A percentile compares a stretch with the other conserved stretches of the same genome.
Conservation (phyloP, 176 grass and related monocot species). For the Canna indica region DNA sequence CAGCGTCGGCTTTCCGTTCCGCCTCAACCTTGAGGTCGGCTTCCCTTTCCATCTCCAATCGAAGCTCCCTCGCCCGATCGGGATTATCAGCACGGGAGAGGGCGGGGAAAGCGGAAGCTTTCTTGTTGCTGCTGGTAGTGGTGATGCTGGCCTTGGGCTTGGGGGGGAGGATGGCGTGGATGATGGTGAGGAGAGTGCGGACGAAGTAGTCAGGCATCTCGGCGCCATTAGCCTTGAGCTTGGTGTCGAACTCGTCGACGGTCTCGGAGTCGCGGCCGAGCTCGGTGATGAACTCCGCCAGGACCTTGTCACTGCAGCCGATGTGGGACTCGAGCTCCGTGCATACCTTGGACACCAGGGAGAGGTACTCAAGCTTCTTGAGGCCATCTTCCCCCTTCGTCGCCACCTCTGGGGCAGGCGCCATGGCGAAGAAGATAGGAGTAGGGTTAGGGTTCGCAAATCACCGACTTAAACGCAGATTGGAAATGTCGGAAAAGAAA, state of each 20-base stretch:
- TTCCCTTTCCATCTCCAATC: constrained; percentile 65
- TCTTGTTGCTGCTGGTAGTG: constrained; percentile 5
- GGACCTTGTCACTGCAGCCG: constrained; percentile 65
- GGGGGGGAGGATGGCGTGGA: constrained; percentile 78
- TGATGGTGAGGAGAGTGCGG: constrained; percentile 67
- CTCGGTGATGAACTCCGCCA: constrained; percentile 76
- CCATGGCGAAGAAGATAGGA: not conserved
- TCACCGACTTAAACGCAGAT: too few relatives aligned
- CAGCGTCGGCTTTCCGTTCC: constrained; percentile 10
- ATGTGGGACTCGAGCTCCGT: constrained; percentile 67
- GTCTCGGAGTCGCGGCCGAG: constrained; percentile 41
- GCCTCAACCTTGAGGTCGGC: constrained; percentile 17
- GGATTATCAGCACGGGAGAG: constrained; percentile 55
- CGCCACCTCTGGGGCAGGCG: constrained; percentile 16
- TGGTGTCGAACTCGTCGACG: constrained; percentile 46
- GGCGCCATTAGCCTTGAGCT: constrained; percentile 53
- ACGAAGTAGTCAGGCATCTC: constrained; percentile 76
- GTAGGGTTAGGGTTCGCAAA: not conserved
- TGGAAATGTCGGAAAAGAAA: too few relatives aligned
- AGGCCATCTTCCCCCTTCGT: constrained; percentile 31
- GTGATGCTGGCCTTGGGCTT: constrained; percentile 26
- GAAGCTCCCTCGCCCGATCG: constrained; percentile 48
- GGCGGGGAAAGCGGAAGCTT: constrained; percentile 33
- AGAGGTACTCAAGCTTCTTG: constrained; percentile 62
- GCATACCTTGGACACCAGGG: constrained; percentile 62